A percentile compares a stretch with the other conserved stretches of the same genome.
phyloP scores from a whole-genome alignment of 1,139 yeast genomes.

The Diutina siamensis region DNA sequence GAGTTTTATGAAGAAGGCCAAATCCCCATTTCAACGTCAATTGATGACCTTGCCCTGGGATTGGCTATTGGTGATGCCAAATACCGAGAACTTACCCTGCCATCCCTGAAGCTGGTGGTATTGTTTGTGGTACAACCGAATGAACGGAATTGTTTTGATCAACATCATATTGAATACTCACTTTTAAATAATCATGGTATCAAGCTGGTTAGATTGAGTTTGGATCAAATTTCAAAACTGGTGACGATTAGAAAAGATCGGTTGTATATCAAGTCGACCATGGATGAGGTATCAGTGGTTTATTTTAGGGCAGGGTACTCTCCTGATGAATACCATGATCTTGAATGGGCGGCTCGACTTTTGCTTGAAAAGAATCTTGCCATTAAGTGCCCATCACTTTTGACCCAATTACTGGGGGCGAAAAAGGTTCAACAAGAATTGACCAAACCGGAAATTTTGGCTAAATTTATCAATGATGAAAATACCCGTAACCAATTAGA shows the following conservation, averaged over 20 bases:
- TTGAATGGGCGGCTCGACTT: constrained; percentile 64
- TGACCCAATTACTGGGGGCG: constrained; percentile 86
- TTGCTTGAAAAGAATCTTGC: constrained; percentile 65
- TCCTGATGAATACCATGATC: constrained; percentile 59
- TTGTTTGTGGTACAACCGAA: constrained; percentile 73
- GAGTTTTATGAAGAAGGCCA: constrained; percentile 34
- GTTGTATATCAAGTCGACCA: constrained; percentile 39
- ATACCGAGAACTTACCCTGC: constrained; percentile 20
- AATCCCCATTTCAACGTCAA: constrained; percentile 60
- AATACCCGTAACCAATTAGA: constrained; percentile 21
- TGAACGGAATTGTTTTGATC: constrained; percentile 87
- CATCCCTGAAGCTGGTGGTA: constrained; percentile 37
- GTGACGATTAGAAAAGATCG: constrained; percentile 32
- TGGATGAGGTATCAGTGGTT: constrained; percentile 73
- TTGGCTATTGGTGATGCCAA: constrained; percentile 53
- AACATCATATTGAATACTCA: constrained; percentile 68
- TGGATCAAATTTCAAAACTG: constrained; percentile 42
- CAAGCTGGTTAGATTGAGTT: constrained; percentile 51
- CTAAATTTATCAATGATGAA: constrained; percentile 2
- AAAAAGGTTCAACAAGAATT: constrained; percentile 87
- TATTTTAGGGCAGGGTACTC: constrained; percentile 86
- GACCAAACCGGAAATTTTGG: constrained; percentile 33
- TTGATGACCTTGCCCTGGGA: constrained; percentile 52
- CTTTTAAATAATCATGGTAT: constrained; percentile 47
- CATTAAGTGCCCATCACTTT: constrained; percentile 80